phyloP scores from a whole-genome alignment of 2,329 filamentous ascomycete species.

The Penicillium sp. region DNA sequence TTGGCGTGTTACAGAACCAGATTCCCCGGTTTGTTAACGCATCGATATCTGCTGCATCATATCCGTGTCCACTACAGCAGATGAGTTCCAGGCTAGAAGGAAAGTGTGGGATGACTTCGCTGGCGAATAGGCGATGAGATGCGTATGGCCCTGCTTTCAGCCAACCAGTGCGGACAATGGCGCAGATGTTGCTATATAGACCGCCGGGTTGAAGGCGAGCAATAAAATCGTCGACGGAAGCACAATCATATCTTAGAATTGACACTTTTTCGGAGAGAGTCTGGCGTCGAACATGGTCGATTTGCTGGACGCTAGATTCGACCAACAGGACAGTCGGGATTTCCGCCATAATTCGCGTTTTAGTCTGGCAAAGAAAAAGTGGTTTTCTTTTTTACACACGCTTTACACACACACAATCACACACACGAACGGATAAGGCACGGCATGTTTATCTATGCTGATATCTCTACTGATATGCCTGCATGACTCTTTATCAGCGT shows the following conservation, averaged over 20 bases:
- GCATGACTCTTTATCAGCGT: background rate
- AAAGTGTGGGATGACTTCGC: conserved; percentile 12
- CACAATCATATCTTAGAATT: background rate
- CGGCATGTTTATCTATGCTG: background rate
- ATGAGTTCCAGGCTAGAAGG: too few relatives aligned
- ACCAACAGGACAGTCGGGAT: background rate
- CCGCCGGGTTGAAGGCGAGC: conserved; percentile 30
- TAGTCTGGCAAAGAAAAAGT: background rate
- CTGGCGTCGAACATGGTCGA: background rate
- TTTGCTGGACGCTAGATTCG: background rate
- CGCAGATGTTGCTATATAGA: conserved; percentile 28
- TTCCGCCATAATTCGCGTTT: background rate
- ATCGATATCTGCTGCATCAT: too few relatives aligned
- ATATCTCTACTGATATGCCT: background rate
- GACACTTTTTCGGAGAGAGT: background rate
- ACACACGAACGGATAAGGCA: too few relatives aligned
- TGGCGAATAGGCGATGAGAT: conserved; percentile 29
- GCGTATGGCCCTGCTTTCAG: conserved; percentile 33
- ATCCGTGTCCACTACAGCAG: too few relatives aligned
- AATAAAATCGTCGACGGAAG: background rate
- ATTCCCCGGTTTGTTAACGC: too few relatives aligned
- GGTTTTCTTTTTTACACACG: background rate
- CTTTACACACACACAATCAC: too few relatives aligned
- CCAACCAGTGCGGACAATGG: conserved; percentile 36
- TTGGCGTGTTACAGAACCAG: too few relatives aligned